These are phyloP conservation scores for Platanus orientalis DNA, from an alignment of 164 flowering plant genomes.

Conservation along the genomic window DNA sequence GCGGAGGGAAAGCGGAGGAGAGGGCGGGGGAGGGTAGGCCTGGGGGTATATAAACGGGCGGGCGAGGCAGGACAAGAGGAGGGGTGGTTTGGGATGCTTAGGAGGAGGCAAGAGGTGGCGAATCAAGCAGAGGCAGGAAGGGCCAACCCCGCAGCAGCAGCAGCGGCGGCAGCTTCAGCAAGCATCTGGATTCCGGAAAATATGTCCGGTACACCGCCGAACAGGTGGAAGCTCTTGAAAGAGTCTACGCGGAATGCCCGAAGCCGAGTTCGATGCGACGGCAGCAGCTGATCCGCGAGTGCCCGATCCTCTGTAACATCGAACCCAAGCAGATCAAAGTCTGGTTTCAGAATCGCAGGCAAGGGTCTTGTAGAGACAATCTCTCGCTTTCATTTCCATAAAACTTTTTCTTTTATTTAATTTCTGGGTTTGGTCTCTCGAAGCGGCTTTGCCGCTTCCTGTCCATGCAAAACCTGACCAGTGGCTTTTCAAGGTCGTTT, in stretches of 20 bases:
- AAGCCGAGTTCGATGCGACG: slow-evolving; percentile 72
- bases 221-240: slow-evolving; percentile 74
- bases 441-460: not conserved
- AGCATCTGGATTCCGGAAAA: slow-evolving; percentile 56
- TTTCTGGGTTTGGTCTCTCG: not conserved
- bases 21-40: too few species aligned
- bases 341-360: slow-evolving; percentile 87
- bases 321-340: slow-evolving; percentile 87
- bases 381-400: too few species aligned
- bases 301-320: slow-evolving; percentile 63
- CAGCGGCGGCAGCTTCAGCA: slow-evolving; percentile 50
- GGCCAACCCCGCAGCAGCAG: slow-evolving; percentile 66
- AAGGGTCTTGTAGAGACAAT: not conserved
- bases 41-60: too few species aligned
- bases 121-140: too few species aligned
- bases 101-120: too few species aligned
- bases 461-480: not conserved
- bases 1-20: too few species aligned
- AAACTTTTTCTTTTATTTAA: not conserved
- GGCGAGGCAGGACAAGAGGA: too few species aligned
- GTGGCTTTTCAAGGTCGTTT: not conserved
- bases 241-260: slow-evolving; percentile 72
- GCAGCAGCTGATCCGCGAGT: slow-evolving; percentile 70
- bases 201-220: slow-evolving; percentile 72
- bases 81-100: too few species aligned